phyloP scores from a whole-genome alignment of 768 basidiomycete species.

The Sporobolomyces pararoseus region DNA sequence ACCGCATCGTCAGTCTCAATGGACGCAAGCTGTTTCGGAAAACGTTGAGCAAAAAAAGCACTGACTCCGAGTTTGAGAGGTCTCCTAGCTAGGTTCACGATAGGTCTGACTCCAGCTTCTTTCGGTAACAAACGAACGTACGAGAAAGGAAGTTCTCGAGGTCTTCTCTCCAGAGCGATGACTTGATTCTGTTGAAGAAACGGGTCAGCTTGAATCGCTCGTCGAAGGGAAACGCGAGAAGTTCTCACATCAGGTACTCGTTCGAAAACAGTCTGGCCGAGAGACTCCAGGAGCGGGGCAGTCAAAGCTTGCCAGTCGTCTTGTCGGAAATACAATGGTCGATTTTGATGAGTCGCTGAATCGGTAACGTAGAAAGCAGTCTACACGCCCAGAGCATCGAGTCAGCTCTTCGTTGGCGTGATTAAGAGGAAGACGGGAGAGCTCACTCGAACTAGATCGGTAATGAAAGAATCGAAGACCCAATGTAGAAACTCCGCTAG shows the following conservation, averaged over 20 bases:
- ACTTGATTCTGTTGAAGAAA: conserved; percentile 50
- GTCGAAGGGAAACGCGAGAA: not conserved
- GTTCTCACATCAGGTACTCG: conserved; percentile 66
- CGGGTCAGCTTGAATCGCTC: not conserved
- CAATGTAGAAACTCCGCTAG: conserved; percentile 87
- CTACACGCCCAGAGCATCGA: conserved; percentile 52
- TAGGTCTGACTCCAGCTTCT: conserved; percentile 88
- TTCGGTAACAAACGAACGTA: conserved; percentile 87
- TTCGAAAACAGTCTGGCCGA: conserved; percentile 67
- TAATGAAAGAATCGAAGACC: conserved; percentile 83
- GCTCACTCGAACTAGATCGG: conserved; percentile 70
- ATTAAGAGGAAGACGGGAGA: not conserved
- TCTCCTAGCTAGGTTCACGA: conserved; percentile 72
- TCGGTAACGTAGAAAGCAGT: conserved; percentile 93
- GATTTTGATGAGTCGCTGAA: conserved; percentile 75
- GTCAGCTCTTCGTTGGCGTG: not conserved
- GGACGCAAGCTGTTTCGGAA: not conserved
- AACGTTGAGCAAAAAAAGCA: not conserved
- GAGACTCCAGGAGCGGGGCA: conserved; percentile 69
- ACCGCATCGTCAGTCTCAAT: not conserved
- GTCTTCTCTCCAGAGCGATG: conserved; percentile 61
- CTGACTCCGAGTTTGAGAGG: conserved; percentile 44
- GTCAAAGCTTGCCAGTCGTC: conserved; percentile 88
- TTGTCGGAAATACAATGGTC: conserved; percentile 84
- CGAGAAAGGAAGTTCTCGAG: conserved; percentile 73